These are phyloP conservation scores for Trichophyton rubrum DNA, from an alignment of 2,329 filamentous ascomycete genomes.

Conservation along the genomic window DNA sequence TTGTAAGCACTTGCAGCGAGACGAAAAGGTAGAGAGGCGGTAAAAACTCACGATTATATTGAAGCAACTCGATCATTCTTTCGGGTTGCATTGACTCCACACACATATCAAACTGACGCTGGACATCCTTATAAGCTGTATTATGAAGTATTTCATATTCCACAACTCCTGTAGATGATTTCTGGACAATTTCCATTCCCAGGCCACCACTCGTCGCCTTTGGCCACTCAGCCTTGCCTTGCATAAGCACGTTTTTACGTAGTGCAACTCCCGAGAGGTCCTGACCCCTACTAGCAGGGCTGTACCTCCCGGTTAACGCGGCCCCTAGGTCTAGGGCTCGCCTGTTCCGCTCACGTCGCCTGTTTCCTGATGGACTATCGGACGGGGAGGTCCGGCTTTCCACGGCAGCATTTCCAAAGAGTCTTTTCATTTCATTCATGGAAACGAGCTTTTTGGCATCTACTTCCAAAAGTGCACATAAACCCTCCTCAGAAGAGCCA, in stretches of 20 bases:
- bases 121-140: constrained; percentile 57
- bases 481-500: constrained; percentile 20
- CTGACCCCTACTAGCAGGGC: constrained; percentile 44
- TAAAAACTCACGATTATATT: constrained; percentile 41
- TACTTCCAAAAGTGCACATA: constrained; percentile 45
- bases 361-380: constrained; percentile 30
- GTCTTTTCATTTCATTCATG: constrained; percentile 75
- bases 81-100: constrained; percentile 80
- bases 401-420: constrained; percentile 55
- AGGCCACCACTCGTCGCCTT: constrained; percentile 65
- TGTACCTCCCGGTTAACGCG: constrained; percentile 43
- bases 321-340: constrained; percentile 40
- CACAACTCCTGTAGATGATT: constrained; percentile 44
- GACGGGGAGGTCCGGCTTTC: constrained; percentile 45
- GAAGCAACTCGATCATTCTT: constrained; percentile 63
- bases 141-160: constrained; percentile 73
- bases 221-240: constrained; percentile 81
- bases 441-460: constrained; percentile 68
- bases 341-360: constrained; percentile 44
- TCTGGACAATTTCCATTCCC: constrained; percentile 60
- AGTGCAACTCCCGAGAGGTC: constrained; percentile 59
- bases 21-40: no score
- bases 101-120: constrained; percentile 61
- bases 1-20: constrained; percentile 15
- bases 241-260: constrained; percentile 69